phyloP scores from a whole-genome alignment of 1,284 basidiomycete species.

The Boletellus deceptivus region DNA sequence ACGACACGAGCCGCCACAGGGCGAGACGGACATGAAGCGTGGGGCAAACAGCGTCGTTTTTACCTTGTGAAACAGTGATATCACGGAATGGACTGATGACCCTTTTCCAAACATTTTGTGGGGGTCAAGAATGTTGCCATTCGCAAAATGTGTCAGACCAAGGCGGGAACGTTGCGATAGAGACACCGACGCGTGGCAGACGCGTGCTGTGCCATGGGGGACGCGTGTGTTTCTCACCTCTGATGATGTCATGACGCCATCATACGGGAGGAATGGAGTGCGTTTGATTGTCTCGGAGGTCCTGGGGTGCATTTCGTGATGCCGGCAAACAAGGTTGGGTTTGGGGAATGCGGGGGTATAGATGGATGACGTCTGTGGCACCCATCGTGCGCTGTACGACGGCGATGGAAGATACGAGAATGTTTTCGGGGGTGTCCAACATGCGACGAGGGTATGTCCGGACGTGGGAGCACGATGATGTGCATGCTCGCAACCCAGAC shows the following conservation, averaged over 20 bases:
- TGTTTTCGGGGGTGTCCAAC: constrained; percentile 5
- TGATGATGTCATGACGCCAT: constrained; percentile 22
- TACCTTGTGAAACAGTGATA: constrained; percentile 4
- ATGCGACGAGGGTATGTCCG: constrained; percentile 19
- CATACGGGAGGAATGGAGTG: constrained; percentile 6
- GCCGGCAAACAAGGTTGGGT: constrained; percentile 8
- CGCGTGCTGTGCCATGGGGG: constrained; percentile 32
- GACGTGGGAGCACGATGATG: constrained; percentile 1
- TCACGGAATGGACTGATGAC: constrained; percentile 6
- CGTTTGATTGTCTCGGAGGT: constrained; percentile 16
- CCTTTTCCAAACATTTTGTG: constrained; percentile 9
- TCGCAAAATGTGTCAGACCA: not conserved
- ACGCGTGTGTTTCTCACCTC: constrained; percentile 18
- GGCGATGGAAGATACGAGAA: constrained; percentile 9
- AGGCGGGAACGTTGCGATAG: constrained; percentile 9
- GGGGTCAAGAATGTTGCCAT: not conserved
- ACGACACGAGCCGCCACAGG: constrained; percentile 3
- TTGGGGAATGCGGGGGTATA: constrained; percentile 19
- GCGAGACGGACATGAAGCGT: constrained; percentile 13
- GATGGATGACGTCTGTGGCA: constrained; percentile 18
- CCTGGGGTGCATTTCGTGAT: constrained; percentile 16
- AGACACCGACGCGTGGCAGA: constrained; percentile 17
- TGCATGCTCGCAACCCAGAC: not conserved
- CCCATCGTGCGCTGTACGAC: not conserved
- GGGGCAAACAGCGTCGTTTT: constrained; percentile 6